Conservation (phyloP, 1,284 basidiomycete genomes). For the Leccinum subspadiceum region DNA sequence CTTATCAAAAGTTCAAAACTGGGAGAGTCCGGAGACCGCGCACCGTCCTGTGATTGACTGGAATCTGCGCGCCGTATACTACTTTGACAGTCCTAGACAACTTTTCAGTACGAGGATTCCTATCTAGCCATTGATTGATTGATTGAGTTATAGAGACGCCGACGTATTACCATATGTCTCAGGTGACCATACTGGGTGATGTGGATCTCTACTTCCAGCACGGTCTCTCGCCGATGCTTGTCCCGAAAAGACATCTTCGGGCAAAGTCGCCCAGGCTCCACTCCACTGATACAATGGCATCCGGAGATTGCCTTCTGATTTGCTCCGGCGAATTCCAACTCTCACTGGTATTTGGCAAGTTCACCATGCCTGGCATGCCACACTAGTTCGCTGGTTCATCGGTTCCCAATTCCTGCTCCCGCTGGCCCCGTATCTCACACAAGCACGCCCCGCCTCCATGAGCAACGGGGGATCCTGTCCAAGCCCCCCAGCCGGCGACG, state of each 20-base stretch:
- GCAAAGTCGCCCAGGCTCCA: constrained; percentile 18
- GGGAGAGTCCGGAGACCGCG: too few relatives aligned
- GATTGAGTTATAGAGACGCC: not conserved
- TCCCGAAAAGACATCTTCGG: constrained; percentile 27
- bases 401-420: not conserved
- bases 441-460: constrained; percentile 2
- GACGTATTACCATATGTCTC: not conserved
- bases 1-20: too few relatives aligned
- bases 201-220: not conserved
- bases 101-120: not conserved
- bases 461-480: not conserved
- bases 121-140: not conserved
- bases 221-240: not conserved
- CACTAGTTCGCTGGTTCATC: not conserved
- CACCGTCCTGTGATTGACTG: too few relatives aligned
- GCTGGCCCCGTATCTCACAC: not conserved
- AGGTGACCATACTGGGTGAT: not conserved
- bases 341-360: constrained; percentile 8
- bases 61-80: too few relatives aligned
- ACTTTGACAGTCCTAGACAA: not conserved
- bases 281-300: constrained; percentile 2
- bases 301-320: constrained; percentile 17
- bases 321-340: constrained; percentile 25
- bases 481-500: not conserved
- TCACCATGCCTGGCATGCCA: not conserved